These are phyloP conservation scores for Allium cepa DNA, from an alignment of 106 monocot species.

Conservation along the genomic window DNA sequence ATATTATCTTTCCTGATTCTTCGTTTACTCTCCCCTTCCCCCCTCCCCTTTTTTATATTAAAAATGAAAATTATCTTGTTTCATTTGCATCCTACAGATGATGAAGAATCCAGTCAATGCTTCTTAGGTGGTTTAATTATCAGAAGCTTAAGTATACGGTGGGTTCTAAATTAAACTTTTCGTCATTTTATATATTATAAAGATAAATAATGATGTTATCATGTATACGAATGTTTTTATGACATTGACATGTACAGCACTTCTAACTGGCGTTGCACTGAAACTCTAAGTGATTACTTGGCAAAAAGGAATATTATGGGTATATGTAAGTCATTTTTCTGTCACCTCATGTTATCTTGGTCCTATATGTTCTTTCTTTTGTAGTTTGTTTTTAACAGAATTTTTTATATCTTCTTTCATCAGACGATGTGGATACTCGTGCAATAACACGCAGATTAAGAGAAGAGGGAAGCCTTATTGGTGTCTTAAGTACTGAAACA, in stretches of 20 bases:
- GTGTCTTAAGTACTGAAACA: conserved; percentile 91
- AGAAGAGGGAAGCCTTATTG: conserved; percentile 93
- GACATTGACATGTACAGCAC: conserved; percentile 33
- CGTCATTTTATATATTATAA: neutral
- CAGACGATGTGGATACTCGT: conserved; percentile 97
- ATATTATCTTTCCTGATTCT: neutral
- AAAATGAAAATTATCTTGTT: neutral
- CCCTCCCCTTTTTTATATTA: too few species aligned
- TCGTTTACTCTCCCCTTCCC: neutral
- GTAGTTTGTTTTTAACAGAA: too few species aligned
- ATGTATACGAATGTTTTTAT: too few species aligned
- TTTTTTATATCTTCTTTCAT: conserved; percentile 3
- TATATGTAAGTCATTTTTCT: conserved; percentile 52
- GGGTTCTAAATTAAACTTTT: conserved; percentile 6
- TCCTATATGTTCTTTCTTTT: too few species aligned
- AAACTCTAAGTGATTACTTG: conserved; percentile 85
- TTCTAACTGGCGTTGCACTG: conserved; percentile 88
- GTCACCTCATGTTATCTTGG: too few species aligned
- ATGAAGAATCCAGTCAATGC: conserved; percentile 88
- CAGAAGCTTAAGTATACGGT: conserved; percentile 88
- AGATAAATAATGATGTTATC: neutral
- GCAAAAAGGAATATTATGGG: conserved; percentile 93
- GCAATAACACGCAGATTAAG: conserved; percentile 95
- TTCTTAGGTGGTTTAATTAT: conserved; percentile 84
- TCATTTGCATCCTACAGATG: conserved; percentile 36